A percentile compares a stretch with the other conserved stretches of the same genome.
phyloP scores from a whole-genome alignment of 805 yeast species.

The Sugiyamaella smithiae region DNA sequence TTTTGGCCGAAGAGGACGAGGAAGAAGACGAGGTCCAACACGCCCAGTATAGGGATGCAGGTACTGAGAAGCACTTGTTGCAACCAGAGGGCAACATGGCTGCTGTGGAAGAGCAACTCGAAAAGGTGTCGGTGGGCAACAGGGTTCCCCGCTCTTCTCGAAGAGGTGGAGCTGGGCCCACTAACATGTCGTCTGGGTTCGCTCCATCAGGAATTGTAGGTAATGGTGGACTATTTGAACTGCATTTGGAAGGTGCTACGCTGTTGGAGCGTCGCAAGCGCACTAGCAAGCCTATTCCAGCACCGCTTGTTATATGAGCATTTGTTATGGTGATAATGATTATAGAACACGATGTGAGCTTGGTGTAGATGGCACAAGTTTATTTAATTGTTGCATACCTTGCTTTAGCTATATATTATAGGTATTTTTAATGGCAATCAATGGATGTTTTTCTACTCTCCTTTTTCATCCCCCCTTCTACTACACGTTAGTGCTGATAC shows the following conservation, averaged over 20 bases:
- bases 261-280: conserved; percentile 51
- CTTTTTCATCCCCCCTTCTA: too few species aligned
- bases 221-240: conserved; percentile 43
- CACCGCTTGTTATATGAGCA: background rate
- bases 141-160: conserved; percentile 7
- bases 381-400: too few species aligned
- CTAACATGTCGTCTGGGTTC: conserved; percentile 4
- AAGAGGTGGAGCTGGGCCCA: background rate
- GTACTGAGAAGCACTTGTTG: too few species aligned
- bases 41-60: too few species aligned
- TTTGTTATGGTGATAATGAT: background rate
- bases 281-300: conserved; percentile 1
- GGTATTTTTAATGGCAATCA: too few species aligned
- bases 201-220: conserved; percentile 11
- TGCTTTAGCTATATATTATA: too few species aligned
- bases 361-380: too few species aligned
- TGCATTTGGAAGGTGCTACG: conserved; percentile 63
- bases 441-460: too few species aligned
- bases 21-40: conserved; percentile 31
- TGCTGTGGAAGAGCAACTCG: conserved; percentile 1
- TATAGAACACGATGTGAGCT: too few species aligned
- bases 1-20: conserved; percentile 33
- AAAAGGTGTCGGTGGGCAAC: conserved; percentile 13
- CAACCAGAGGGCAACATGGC: background rate
- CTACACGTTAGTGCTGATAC: too few species aligned